Evolutionary conservation across 2,329 filamentous ascomycete species (phyloP), one percentile per base, ranked within the genome.

Genomic region (Waltergamsia citrina): DNA sequence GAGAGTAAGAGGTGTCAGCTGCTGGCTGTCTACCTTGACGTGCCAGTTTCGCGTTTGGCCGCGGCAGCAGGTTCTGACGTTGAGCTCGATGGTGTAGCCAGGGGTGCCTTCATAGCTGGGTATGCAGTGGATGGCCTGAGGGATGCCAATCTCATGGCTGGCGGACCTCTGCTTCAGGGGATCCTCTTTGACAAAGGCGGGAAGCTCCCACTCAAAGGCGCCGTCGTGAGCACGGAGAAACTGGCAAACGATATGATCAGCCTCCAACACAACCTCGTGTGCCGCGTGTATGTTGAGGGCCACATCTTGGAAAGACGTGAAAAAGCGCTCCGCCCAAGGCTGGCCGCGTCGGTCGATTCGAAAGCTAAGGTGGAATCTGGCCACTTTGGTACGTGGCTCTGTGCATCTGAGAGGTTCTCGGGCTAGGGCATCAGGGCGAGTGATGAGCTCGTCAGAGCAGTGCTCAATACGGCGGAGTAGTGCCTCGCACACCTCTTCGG

Each of bases 361-460:
- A 42, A 67, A 68, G 21, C 53, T 59, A 37, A 74, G 56, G 45
- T 67, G 65, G 44, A 63, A 74, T 35, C 65, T 56, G 38, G 65
- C 47, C 3, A 62, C 53, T 40, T 71, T 72, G 32, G 58, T 55
- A 27, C 51, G 49, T 21, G 50, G 43, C 37, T 40, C 44, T 49
- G 38, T 24, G 14, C 19, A 11, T 11, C 20, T 9, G 19, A 57
- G 41, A 52, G 49, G 51, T 29, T 63, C 58, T 14, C 69, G 54
- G 11, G 69, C 69, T 20, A 46, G 49, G 12, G 62, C 60, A 45
- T 74, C 69, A 40, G 61, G 63, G 37, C 69, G 63, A 17, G 68
- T 72, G 44, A 74, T 64, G 37, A 74, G 56, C 47, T 74, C 69
- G 26, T 63, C 49, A 38, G 60, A 64, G 53, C 65, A 69, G 46